Evolutionary conservation across 495 filamentous ascomycete species (phyloP), one percentile per base, ranked within the genome.

Genomic region (Annulohypoxylon maeteangense): DNA sequence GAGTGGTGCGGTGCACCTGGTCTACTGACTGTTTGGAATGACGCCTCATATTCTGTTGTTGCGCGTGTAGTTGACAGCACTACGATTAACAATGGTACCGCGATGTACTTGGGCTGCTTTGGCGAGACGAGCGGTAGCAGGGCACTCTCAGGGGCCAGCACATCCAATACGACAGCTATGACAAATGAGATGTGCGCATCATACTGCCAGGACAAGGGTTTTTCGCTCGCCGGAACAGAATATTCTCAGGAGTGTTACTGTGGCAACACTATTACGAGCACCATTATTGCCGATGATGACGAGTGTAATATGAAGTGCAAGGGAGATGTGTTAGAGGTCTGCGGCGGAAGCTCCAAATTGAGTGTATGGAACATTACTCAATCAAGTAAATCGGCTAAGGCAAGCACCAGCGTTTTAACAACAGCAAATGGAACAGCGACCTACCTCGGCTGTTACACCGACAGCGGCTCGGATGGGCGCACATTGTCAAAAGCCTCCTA

Each of bases 1-100:
- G 72, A 87, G 66, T 76, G 71, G 47, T 87, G 85, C 54, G 84
- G 85, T 16, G 83, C 78, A 11, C 64, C 76, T 0, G 53, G 64
- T 44, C 78, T 78, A 18, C 42, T 87, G 8, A 80, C 70, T 14
- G 32, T 84, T 12, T 86, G 78, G 70, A 79, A 77, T 10, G 75
- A 78, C 20, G 81, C 74, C 5, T 61, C 67, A 25, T 60, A 45
- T 22, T 69, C 65, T 1, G 60, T 68, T 7, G 61, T 70, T 3
- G 22, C 63, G 1, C 63, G 55, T 0, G 4, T 36, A 18, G 16
- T 31, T 10, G 29, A 51, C 57, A 56, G 61, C 20, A 72, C 74
- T 3, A 61, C 68, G 0, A 62, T 59, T 12, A 62, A 51, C n/a
- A 72, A 70, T 34, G 54, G 69, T 51, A 44, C 68, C 31, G 47